A percentile compares a stretch with the other conserved stretches of the same genome.
phyloP scores from a whole-genome alignment of 495 filamentous ascomycete species.

The Penicillium nucicola region DNA sequence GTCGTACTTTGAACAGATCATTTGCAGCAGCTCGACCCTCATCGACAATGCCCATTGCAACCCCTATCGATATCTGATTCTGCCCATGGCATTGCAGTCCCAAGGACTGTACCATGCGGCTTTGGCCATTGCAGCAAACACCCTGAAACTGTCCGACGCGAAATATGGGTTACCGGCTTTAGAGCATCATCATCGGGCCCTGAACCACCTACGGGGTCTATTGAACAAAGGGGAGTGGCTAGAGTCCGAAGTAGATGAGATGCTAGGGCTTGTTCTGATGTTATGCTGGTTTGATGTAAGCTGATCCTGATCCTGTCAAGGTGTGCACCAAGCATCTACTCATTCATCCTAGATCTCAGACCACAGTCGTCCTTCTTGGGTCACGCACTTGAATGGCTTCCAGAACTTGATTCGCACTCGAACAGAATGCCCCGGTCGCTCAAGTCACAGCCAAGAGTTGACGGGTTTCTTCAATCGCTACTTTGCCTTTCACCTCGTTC shows the following conservation, averaged over 20 bases:
- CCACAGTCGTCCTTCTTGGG: slow-evolving; percentile 23
- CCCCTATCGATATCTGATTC: slow-evolving; percentile 25
- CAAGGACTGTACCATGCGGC: slow-evolving; percentile 25
- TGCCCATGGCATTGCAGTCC: slow-evolving; percentile 24
- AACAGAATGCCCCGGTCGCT: slow-evolving; percentile 9
- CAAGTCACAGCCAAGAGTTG: slow-evolving; percentile 14
- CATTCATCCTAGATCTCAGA: slow-evolving; percentile 18
- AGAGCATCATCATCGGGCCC: slow-evolving; percentile 17
- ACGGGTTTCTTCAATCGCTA: slow-evolving; percentile 23
- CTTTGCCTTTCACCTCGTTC: slow-evolving; percentile 23
- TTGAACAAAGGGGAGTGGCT: slow-evolving; percentile 11
- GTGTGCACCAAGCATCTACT: not conserved
- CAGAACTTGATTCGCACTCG: slow-evolving; percentile 15
- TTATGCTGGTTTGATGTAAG: slow-evolving; percentile 22
- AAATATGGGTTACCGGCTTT: slow-evolving; percentile 13
- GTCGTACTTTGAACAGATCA: slow-evolving; percentile 21
- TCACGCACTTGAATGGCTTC: slow-evolving; percentile 24
- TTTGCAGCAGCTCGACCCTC: slow-evolving; percentile 25
- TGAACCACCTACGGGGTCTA: slow-evolving; percentile 10
- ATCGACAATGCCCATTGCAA: slow-evolving; percentile 23
- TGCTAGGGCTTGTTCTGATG: slow-evolving; percentile 23
- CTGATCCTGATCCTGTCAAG: no score
- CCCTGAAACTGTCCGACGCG: slow-evolving; percentile 15
- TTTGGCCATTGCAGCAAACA: slow-evolving; percentile 22
- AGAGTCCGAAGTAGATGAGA: slow-evolving; percentile 21